These are phyloP conservation scores for Corinectria fuckeliana DNA, from an alignment of 2,329 filamentous ascomycete species.

Conservation along the genomic window DNA sequence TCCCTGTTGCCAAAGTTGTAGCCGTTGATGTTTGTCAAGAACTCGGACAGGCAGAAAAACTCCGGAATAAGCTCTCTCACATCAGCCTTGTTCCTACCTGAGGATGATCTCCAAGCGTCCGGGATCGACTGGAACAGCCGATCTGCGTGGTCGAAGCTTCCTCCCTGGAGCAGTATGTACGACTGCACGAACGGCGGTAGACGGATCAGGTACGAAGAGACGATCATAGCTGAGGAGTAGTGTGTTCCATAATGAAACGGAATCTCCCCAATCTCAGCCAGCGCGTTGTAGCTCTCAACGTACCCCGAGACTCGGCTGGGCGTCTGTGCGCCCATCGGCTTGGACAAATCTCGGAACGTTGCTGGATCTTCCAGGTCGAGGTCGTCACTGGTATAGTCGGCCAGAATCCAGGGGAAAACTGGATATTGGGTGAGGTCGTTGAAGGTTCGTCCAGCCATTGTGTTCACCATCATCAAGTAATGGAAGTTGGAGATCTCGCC, in stretches of 20 bases:
- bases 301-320: slow-evolving; percentile 78
- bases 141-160: slow-evolving; percentile 94
- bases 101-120: slow-evolving; percentile 90
- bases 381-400: slow-evolving; percentile 94
- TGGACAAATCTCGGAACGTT: slow-evolving; percentile 88
- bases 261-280: slow-evolving; percentile 90
- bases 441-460: slow-evolving; percentile 94
- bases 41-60: slow-evolving; percentile 96
- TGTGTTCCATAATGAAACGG: slow-evolving; percentile 98
- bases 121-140: slow-evolving; percentile 92
- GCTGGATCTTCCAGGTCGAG: slow-evolving; percentile 84
- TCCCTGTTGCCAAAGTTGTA: slow-evolving; percentile 94
- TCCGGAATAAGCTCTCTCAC: slow-evolving; percentile 95
- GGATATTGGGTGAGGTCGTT: slow-evolving; percentile 98
- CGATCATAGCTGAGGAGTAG: slow-evolving; percentile 99
- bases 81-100: slow-evolving; percentile 88
- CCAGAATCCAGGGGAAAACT: slow-evolving; percentile 96
- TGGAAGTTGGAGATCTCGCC: slow-evolving; percentile 99
- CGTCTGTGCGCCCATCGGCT: slow-evolving; percentile 95
- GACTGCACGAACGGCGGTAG: slow-evolving; percentile 96
- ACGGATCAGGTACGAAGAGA: slow-evolving; percentile 93
- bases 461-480: slow-evolving; percentile 98
- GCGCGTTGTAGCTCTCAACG: slow-evolving; percentile 81
- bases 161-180: slow-evolving; percentile 92
- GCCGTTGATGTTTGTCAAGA: slow-evolving; percentile 89